phyloP scores from a whole-genome alignment of 805 yeast species.

The Grigorovia humatica region DNA sequence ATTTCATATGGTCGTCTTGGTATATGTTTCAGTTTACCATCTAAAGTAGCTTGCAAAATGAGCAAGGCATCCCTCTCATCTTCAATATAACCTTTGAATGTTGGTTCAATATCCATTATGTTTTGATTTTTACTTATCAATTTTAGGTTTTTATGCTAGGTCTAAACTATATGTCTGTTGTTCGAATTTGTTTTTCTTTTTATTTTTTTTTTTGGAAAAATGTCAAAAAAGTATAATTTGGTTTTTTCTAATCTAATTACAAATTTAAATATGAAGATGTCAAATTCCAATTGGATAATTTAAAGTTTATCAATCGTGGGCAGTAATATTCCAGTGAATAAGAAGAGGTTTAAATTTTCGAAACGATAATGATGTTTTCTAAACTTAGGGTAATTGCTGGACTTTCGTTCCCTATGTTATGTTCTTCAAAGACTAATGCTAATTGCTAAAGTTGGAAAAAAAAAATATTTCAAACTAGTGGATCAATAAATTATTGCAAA shows the following conservation, averaged over 20 bases:
- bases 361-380: too few relatives aligned
- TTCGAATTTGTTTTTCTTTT: not conserved
- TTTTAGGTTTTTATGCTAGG: too few relatives aligned
- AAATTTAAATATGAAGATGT: too few relatives aligned
- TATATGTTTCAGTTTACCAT: constrained; percentile 48
- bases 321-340: too few relatives aligned
- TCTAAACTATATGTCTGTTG: too few relatives aligned
- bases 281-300: not conserved
- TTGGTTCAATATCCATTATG: constrained; percentile 36
- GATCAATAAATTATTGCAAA: not conserved
- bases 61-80: constrained; percentile 76
- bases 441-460: not conserved
- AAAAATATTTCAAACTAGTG: not conserved
- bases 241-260: not conserved
- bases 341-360: too few relatives aligned
- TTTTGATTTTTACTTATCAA: not conserved
- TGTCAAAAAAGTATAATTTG: not conserved
- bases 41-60: constrained; percentile 68
- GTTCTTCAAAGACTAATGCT: too few relatives aligned
- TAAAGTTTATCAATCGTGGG: too few relatives aligned
- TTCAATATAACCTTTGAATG: constrained; percentile 66
- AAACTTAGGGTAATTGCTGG: too few relatives aligned
- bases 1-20: constrained; percentile 74
- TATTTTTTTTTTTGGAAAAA: not conserved
- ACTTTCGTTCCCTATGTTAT: too few relatives aligned